Evolutionary conservation across 75 land plant species (phyloP).

Genomic region (Picea sitchensis): DNA sequence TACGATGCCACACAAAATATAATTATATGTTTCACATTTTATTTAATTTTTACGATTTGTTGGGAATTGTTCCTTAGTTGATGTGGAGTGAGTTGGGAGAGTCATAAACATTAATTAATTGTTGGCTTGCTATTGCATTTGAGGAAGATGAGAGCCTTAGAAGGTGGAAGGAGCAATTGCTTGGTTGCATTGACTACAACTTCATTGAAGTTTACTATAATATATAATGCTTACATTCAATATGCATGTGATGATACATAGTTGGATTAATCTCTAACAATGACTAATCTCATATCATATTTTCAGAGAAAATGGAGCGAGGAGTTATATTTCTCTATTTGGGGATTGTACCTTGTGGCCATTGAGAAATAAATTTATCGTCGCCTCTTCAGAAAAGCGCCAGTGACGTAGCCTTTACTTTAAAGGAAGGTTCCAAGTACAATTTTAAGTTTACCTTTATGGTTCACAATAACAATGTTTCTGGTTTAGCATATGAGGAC

Average conservation of each 20-base stretch:
- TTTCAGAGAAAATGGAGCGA: constrained; percentile 57
- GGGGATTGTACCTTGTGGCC: constrained; percentile 34
- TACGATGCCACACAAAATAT: background rate
- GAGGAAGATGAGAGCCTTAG: constrained; percentile 84
- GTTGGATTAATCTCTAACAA: background rate
- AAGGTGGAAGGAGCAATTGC: constrained; percentile 76
- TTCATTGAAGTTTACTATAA: constrained; percentile 18
- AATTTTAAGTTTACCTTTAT: constrained; percentile 53
- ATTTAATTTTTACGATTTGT: constrained; percentile 7
- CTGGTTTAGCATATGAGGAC: constrained; percentile 57
- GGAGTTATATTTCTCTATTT: constrained; percentile 56
- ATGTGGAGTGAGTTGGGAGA: background rate
- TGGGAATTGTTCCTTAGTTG: background rate
- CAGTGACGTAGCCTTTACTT: constrained; percentile 34
- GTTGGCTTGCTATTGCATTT: background rate
- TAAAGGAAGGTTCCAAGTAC: constrained; percentile 58
- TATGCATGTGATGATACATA: background rate
- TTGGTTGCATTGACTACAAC: constrained; percentile 48
- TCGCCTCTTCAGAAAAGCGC: constrained; percentile 29
- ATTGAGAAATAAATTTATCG: constrained; percentile 37
- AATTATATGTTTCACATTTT: background rate
- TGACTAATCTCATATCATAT: background rate
- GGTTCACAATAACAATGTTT: constrained; percentile 72
- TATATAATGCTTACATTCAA: constrained; percentile 1
- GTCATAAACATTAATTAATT: background rate